Evolutionary conservation across 2,329 filamentous ascomycete species (phyloP), one percentile per base, ranked within the genome.

Genomic region (Cadophora gregata): DNA sequence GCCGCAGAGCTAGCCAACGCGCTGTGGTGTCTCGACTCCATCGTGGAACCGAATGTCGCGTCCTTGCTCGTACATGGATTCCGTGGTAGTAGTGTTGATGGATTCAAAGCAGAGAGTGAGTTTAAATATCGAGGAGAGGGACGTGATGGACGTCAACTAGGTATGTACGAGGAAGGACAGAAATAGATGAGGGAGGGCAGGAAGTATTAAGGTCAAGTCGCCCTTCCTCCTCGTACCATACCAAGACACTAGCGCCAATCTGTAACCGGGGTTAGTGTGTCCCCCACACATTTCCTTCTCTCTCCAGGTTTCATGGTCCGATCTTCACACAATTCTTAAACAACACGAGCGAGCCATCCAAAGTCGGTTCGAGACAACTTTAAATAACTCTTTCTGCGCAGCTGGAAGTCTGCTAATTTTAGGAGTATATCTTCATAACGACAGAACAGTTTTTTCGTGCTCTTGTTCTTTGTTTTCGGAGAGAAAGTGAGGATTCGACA

Each of bases 201-300:
- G 42, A 47, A 21, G 42, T 47, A 47, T 47, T 21, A 47, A 47
- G 19, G 21, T 27, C 8, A 12, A 29, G 48, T 53, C 48, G 24
- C 24, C 27, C 48, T 53, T 27, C 42, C 48, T 53, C 27, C 24
- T 47, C 36, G 58, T 60, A 29, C 58, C 58, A 59, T n/a, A 24
- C 58, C 42, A 60, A 48, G 58, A 48, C 58, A 59, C 19, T 48
- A 60, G 38, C 56, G 36, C 58, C 27, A 29, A 47, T 24, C 58
- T 29, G 25, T 45, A 60, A 60, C 25, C 36, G 58, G 58, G 58
- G 58, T 29, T 21, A 31, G 16, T 27, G 24, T 29, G 25, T 60
- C 25, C 58, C 42, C 58, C 58, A 60, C 38, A 60, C 21, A 14
- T 38, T 42, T 38, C 33, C 19, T 42, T 36, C 33, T 21, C 21